Percentiles rank a stretch among this genome's conserved stretches.
These are phyloP conservation scores for Amborella trichopoda DNA, from an alignment of 164 flowering plant species.

Conservation along the genomic window DNA sequence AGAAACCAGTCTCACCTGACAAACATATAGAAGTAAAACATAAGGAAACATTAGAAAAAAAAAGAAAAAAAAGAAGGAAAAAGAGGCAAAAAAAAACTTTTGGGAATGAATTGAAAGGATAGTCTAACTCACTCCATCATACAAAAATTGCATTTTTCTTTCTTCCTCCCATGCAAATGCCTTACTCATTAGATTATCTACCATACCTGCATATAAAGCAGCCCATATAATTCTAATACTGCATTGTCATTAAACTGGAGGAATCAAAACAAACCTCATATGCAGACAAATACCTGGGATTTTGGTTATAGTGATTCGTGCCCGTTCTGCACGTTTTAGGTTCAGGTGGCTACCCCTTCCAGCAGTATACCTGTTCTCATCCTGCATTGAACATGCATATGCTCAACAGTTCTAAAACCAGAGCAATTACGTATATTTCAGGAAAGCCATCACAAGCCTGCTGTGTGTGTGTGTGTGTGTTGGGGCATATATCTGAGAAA, in stretches of 20 bases:
- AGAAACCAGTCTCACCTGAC: constrained; percentile 57
- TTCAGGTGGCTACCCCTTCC: constrained; percentile 85
- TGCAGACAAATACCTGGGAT: constrained; percentile 58
- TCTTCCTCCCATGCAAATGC: constrained; percentile 81
- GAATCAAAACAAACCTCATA: too few relatives aligned
- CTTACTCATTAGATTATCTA: constrained; percentile 58
- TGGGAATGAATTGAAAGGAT: background rate
- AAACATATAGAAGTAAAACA: background rate
- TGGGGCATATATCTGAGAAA: too few relatives aligned
- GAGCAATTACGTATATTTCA: too few relatives aligned
- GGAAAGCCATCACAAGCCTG: too few relatives aligned
- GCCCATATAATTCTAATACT: constrained; percentile 8
- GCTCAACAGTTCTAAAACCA: too few relatives aligned
- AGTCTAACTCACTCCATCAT: constrained; percentile 64
- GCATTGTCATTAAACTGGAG: background rate
- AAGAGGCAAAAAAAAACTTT: background rate
- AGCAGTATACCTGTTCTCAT: constrained; percentile 65
- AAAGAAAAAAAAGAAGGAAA: background rate
- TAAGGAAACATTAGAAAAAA: background rate
- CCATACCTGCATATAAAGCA: constrained; percentile 43
- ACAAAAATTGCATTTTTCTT: constrained; percentile 42
- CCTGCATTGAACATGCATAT: too few relatives aligned
- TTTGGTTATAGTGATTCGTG: constrained; percentile 65
- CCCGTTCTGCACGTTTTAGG: constrained; percentile 85
- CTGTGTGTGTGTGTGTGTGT: too few relatives aligned